phyloP scores from a whole-genome alignment of 257 asterid genomes.

The Primulina huaijiensis region DNA sequence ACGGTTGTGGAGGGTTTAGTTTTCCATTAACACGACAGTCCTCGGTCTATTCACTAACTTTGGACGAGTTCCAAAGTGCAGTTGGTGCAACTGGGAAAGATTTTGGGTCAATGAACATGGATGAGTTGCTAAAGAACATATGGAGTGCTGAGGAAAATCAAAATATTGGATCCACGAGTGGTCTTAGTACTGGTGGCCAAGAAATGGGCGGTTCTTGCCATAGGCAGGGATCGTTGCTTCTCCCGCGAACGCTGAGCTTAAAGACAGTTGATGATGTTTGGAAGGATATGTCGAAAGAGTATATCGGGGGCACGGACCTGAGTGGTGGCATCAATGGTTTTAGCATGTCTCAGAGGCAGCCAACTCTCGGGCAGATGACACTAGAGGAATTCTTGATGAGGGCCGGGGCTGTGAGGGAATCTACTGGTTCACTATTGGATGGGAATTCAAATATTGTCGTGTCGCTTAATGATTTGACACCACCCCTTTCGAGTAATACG shows the following conservation, averaged over 20 bases:
- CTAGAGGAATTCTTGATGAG: constrained; percentile 80
- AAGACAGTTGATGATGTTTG: constrained; percentile 97
- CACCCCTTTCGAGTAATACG: constrained; percentile 27
- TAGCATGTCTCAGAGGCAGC: constrained; percentile 60
- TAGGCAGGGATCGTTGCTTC: constrained; percentile 85
- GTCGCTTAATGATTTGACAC: constrained; percentile 43
- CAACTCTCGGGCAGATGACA: constrained; percentile 76
- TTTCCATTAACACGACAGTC: constrained; percentile 58
- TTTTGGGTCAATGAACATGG: constrained; percentile 99
- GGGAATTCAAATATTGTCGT: constrained; percentile 39
- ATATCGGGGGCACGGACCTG: constrained; percentile 34
- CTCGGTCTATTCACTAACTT: constrained; percentile 80
- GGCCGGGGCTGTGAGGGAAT: constrained; percentile 91
- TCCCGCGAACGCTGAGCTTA: constrained; percentile 89
- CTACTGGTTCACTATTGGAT: constrained; percentile 45
- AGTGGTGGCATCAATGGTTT: constrained; percentile 31
- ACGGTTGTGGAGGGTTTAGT: constrained; percentile 46
- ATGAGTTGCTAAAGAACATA: constrained; percentile 82
- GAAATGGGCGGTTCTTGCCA: constrained; percentile 51
- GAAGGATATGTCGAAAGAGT: constrained; percentile 69
- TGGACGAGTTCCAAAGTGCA: constrained; percentile 80
- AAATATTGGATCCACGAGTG: constrained; percentile 36
- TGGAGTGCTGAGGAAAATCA: constrained; percentile 97
- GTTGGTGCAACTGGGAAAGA: constrained; percentile 70
- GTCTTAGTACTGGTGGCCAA: constrained; percentile 27